A percentile compares a stretch with the other conserved stretches of the same genome.
Conservation (phyloP, 2,329 filamentous ascomycete species). For the Diplodia mutila region DNA sequence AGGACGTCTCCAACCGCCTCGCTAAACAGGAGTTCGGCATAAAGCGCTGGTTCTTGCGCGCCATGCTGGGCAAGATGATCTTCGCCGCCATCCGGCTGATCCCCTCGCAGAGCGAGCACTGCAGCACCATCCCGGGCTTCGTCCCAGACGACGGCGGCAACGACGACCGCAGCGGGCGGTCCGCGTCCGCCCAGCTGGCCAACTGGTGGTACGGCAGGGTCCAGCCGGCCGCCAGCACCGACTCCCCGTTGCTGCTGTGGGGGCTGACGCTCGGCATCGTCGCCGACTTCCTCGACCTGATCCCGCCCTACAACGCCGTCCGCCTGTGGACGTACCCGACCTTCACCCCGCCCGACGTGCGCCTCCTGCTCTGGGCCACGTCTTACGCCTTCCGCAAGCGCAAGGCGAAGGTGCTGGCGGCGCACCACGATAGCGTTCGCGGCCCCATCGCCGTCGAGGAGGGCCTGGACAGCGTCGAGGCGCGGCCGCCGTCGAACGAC, state of each 20-base stretch:
- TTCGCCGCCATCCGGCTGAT: slow-evolving; percentile 67
- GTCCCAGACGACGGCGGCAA: slow-evolving; percentile 38
- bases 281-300: slow-evolving; percentile 68
- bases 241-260: slow-evolving; percentile 64
- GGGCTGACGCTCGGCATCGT: slow-evolving; percentile 69
- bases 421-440: not conserved
- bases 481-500: slow-evolving; percentile 36
- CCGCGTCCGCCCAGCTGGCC: not conserved
- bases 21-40: slow-evolving; percentile 60
- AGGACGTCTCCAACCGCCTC: slow-evolving; percentile 66
- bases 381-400: slow-evolving; percentile 58
- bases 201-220: slow-evolving; percentile 32
- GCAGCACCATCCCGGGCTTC: slow-evolving; percentile 57
- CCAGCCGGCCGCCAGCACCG: slow-evolving; percentile 39
- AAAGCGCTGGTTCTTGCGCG: slow-evolving; percentile 58
- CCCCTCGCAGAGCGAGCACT: slow-evolving; percentile 65
- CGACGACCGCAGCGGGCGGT: not conserved
- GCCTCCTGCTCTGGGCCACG: slow-evolving; percentile 62
- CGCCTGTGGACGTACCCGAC: slow-evolving; percentile 70
- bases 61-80: slow-evolving; percentile 67
- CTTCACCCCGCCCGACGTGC: slow-evolving; percentile 66
- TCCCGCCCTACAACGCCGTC: slow-evolving; percentile 66
- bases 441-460: slow-evolving; percentile 31
- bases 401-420: slow-evolving; percentile 32
- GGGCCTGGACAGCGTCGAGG: slow-evolving; percentile 32